Percentiles rank a stretch among this genome's conserved stretches.
These are phyloP conservation scores for Carallia brachiata DNA, from an alignment of 345 rosid genomes.

Conservation along the genomic window DNA sequence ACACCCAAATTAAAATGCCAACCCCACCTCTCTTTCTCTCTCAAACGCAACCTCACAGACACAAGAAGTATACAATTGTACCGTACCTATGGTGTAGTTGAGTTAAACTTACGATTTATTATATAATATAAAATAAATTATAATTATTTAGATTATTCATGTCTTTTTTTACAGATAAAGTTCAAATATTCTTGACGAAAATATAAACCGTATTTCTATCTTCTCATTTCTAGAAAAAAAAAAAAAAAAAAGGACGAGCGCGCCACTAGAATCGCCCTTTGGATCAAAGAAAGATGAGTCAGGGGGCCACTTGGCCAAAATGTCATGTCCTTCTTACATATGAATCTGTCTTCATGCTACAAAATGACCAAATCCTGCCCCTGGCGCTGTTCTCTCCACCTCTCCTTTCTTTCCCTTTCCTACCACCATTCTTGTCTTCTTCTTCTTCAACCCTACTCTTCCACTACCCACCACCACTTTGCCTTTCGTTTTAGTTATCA, in stretches of 20 bases:
- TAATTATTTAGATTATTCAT: too few relatives aligned
- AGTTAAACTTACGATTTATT: too few relatives aligned
- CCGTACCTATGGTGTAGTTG: too few relatives aligned
- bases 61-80: too few relatives aligned
- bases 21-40: not conserved
- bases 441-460: slow-evolving; percentile 29
- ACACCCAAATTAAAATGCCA: not conserved
- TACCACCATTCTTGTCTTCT: slow-evolving; percentile 21
- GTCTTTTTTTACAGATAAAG: too few relatives aligned
- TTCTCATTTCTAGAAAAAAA: too few relatives aligned
- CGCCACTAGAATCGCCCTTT: slow-evolving; percentile 21
- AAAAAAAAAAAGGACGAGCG: too few relatives aligned
- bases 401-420: not conserved
- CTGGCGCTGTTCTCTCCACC: not conserved
- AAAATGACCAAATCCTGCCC: slow-evolving; percentile 22
- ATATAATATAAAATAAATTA: too few relatives aligned
- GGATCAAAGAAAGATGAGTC: not conserved
- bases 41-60: not conserved
- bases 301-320: slow-evolving; percentile 22
- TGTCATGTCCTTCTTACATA: slow-evolving; percentile 8
- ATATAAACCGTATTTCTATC: too few relatives aligned
- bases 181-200: too few relatives aligned
- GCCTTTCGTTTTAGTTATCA: slow-evolving; percentile 6
- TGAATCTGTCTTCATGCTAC: slow-evolving; percentile 35
- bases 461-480: slow-evolving; percentile 9